phyloP scores from a whole-genome alignment of 169 alveolate genomes.

The Plasmodium vinckei region DNA sequence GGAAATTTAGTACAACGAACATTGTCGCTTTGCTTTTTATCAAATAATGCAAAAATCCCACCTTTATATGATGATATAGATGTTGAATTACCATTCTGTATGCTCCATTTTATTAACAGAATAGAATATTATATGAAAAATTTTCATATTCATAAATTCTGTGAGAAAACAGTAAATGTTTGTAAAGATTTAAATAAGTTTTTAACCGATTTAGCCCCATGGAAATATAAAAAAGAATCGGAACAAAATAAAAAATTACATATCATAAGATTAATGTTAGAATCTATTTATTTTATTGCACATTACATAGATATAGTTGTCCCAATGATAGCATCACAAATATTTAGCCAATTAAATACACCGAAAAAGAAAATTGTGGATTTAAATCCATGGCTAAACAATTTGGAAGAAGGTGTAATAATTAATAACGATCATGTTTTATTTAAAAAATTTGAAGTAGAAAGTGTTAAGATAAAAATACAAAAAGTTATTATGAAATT shows the following conservation, averaged over 20 bases:
- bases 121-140: conserved; percentile 71
- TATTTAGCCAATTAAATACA: conserved; percentile 86
- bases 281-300: conserved; percentile 91
- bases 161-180: conserved; percentile 83
- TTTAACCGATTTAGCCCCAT: conserved; percentile 91
- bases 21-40: conserved; percentile 82
- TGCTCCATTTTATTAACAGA: conserved; percentile 79
- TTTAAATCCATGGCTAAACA: conserved; percentile 78
- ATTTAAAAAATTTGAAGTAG: conserved; percentile 72
- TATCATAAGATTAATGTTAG: conserved; percentile 89
- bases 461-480: conserved; percentile 23
- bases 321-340: conserved; percentile 87
- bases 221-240: conserved; percentile 83
- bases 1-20: conserved; percentile 89
- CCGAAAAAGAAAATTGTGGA: conserved; percentile 77
- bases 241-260: conserved; percentile 79
- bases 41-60: conserved; percentile 85
- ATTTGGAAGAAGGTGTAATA: conserved; percentile 69
- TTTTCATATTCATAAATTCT: conserved; percentile 82
- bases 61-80: conserved; percentile 63
- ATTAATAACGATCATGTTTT: conserved; percentile 57
- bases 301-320: conserved; percentile 90
- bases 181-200: conserved; percentile 89
- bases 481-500: conserved; percentile 66
- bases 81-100: conserved; percentile 84